Evolutionary conservation across 306 rosid genomes (phyloP), one percentile per base, ranked within the genome.

Genomic region (Mucuna pruriens): DNA sequence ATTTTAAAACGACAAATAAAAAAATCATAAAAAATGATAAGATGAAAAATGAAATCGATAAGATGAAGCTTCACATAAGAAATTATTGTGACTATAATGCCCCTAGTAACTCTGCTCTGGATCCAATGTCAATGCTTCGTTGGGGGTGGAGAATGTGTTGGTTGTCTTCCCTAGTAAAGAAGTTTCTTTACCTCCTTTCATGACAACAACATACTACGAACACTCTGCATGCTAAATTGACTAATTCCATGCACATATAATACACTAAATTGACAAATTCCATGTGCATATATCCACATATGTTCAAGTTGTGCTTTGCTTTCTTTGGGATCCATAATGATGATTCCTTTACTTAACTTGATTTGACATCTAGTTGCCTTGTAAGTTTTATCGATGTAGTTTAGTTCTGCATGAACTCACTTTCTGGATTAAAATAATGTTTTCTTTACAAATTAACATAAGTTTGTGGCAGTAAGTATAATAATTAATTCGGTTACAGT

Each of bases 351-450:
- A 48, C 63, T 42, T 31, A 4, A 58, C 46, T 36, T 82, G 74
- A 62, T 64, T 75, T 77, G 51, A 48, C 85, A 76, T 22, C 52
- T 11, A 55, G 20, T 34, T 34, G 3, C 1, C 31, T 36, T 52
- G n/a, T 38, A 3, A 38, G 31, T 26, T 78, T n/a, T 31, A 29
- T 48, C 49, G 29, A 70, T 26, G n/a, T 38, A 15, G 10, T 25
- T 74, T 6, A 11, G 51, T 72, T 63, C 20, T 44, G 72, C 71
- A 69, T 33, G 19, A 16, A 25, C 4, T 55, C 77, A 23, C 55
- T 55, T 82, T 52, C 77, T 68, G 31, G 76, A 22, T 78, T 45
- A 25, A 75, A 75, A 75, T 82, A 15, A 55, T 82, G 5, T 26
- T 75, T 75, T 67, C 77, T 82, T 75, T 1, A 44, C 44, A 22